Evolutionary conservation across 1,284 basidiomycete species (phyloP).

Genomic region (Hemileia vastatrix): DNA sequence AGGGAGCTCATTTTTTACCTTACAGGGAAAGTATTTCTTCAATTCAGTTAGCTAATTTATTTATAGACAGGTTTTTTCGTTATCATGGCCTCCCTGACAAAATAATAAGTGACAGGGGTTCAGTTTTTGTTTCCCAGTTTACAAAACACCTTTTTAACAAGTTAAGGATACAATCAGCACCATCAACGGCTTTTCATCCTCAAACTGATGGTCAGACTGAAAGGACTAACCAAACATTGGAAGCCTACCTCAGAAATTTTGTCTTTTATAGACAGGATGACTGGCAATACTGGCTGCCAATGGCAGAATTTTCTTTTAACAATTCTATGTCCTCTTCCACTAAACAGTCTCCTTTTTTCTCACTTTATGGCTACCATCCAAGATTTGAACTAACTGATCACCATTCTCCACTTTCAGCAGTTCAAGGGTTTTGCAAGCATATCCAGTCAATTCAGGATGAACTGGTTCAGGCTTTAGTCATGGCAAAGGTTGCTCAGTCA

Average conservation of each 20-base stretch:
- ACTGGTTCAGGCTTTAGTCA: not conserved
- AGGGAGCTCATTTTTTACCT: not conserved
- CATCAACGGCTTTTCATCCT: not conserved
- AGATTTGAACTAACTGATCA: constrained; percentile 21
- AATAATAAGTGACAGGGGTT: not conserved
- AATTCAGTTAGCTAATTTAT: not conserved
- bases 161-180: not conserved
- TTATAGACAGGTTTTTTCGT: not conserved
- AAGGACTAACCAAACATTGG: not conserved
- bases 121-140: not conserved
- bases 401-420: not conserved
- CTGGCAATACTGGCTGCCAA: not conserved
- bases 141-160: not conserved
- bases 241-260: constrained; percentile 14
- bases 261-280: constrained; percentile 2
- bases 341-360: constrained; percentile 27
- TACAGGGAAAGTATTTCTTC: not conserved
- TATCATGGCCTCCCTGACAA: not conserved
- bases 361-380: constrained; percentile 46
- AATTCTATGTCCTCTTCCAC: not conserved
- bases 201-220: constrained; percentile 5
- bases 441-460: not conserved
- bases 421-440: not conserved
- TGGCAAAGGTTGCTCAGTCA: not conserved
- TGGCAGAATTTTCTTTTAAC: constrained; percentile 4